A percentile compares a stretch with the other conserved stretches of the same genome.
phyloP scores from a whole-genome alignment of 2,329 filamentous ascomycete genomes.

The Catunica adiposa region DNA sequence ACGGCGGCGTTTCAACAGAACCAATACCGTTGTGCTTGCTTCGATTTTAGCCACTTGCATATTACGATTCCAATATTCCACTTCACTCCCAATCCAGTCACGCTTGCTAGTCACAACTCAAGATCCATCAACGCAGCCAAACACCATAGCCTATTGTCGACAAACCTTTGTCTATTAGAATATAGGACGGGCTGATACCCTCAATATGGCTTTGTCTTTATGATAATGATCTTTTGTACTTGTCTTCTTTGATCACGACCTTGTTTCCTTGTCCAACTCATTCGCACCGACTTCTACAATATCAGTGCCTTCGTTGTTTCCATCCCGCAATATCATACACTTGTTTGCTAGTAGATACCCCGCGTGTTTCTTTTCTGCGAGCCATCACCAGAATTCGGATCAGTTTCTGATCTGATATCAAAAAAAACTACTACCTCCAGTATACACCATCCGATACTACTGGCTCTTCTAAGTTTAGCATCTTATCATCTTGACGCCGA shows the following conservation, averaged over 20 bases:
- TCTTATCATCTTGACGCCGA: neutral
- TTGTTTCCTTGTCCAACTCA: constrained; percentile 17
- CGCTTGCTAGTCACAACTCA: too few relatives aligned
- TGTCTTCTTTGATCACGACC: constrained; percentile 5
- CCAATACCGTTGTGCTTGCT: too few relatives aligned
- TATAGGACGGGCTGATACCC: neutral
- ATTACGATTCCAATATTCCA: neutral
- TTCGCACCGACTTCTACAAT: constrained; percentile 10
- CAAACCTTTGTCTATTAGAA: too few relatives aligned
- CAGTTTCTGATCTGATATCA: too few relatives aligned
- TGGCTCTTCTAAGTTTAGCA: constrained; percentile 3
- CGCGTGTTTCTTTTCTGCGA: neutral
- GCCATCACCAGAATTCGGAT: too few relatives aligned
- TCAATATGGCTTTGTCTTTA: constrained; percentile 13
- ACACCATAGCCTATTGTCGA: too few relatives aligned
- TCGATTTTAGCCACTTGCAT: neutral
- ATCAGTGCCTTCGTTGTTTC: neutral
- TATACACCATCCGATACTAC: neutral
- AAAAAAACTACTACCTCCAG: too few relatives aligned
- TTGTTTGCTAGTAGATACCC: neutral
- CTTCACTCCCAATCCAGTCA: too few relatives aligned
- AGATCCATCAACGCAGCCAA: too few relatives aligned
- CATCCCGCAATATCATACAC: neutral
- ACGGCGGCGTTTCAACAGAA: too few relatives aligned
- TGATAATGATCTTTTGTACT: constrained; percentile 10